Evolutionary conservation across 345 rosid genomes (phyloP).

Genomic region (Litchi chinensis): DNA sequence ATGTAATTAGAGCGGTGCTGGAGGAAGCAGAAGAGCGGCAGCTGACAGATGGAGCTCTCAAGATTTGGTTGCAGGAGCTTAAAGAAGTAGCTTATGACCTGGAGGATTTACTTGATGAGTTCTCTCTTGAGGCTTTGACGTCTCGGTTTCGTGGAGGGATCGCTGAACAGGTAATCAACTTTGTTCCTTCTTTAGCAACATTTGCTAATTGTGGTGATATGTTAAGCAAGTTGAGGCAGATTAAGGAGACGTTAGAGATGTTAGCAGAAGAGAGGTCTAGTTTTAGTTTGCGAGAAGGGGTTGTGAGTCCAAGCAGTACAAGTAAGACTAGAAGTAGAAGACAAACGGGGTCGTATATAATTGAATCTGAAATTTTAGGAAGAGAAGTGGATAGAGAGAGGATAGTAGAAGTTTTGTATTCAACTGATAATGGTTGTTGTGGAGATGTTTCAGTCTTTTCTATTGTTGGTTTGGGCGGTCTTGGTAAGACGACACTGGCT

Average conservation of each 20-base stretch:
- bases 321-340: constrained; percentile 12
- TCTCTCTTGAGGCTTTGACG: constrained; percentile 20
- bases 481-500: constrained; percentile 34
- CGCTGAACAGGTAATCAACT: constrained; percentile 12
- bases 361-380: constrained; percentile 13
- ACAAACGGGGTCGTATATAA: constrained; percentile 5
- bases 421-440: neutral
- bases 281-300: constrained; percentile 18
- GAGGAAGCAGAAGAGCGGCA: constrained; percentile 31
- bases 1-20: constrained; percentile 20
- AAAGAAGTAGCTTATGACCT: constrained; percentile 21
- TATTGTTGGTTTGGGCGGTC: constrained; percentile 29
- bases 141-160: neutral
- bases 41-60: constrained; percentile 5
- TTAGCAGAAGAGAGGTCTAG: constrained; percentile 24
- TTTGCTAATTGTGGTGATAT: constrained; percentile 2
- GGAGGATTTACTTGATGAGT: constrained; percentile 31
- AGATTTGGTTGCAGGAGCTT: constrained; percentile 26
- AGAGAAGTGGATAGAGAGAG: constrained; percentile 13
- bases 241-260: constrained; percentile 23
- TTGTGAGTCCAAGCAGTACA: neutral
- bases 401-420: neutral
- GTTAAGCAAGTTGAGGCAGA: constrained; percentile 16
- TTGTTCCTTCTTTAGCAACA: neutral
- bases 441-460: constrained; percentile 4